Conservation (phyloP, 139 green algal species). For the Pleodorina starrii region DNA sequence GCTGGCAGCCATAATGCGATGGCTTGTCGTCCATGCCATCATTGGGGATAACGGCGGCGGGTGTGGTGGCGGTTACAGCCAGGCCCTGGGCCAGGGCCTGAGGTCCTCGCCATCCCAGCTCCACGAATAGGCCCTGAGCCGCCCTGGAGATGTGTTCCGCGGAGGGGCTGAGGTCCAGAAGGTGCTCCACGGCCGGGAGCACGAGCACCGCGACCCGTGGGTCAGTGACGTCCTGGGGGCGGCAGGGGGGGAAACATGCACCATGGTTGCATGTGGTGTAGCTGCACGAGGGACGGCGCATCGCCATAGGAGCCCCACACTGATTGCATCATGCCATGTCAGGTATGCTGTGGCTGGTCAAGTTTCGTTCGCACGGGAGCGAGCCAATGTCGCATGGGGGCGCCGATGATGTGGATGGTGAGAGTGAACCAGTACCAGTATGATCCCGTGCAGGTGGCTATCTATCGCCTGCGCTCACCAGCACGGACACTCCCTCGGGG, state of each 20-base stretch:
- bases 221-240: neutral
- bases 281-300: too few relatives aligned
- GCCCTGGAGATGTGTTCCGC: neutral
- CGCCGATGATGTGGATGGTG: too few relatives aligned
- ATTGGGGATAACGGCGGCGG: neutral
- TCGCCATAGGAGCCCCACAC: too few relatives aligned
- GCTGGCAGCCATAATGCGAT: neutral
- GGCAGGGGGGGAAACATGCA: too few relatives aligned
- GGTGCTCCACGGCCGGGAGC: neutral
- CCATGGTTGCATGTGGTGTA: too few relatives aligned
- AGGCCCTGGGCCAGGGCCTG: neutral
- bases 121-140: neutral
- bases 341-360: too few relatives aligned
- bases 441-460: too few relatives aligned
- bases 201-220: neutral
- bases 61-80: neutral
- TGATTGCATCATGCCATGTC: too few relatives aligned
- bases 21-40: neutral
- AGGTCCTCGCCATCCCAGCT: neutral
- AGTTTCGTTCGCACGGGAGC: too few relatives aligned
- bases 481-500: neutral
- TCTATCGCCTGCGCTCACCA: neutral
- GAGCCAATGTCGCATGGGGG: too few relatives aligned
- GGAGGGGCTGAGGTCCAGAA: neutral
- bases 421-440: too few relatives aligned